A percentile compares a stretch with the other conserved stretches of the same genome.
phyloP scores from a whole-genome alignment of 345 rosid species.

The Trapa incisa region DNA sequence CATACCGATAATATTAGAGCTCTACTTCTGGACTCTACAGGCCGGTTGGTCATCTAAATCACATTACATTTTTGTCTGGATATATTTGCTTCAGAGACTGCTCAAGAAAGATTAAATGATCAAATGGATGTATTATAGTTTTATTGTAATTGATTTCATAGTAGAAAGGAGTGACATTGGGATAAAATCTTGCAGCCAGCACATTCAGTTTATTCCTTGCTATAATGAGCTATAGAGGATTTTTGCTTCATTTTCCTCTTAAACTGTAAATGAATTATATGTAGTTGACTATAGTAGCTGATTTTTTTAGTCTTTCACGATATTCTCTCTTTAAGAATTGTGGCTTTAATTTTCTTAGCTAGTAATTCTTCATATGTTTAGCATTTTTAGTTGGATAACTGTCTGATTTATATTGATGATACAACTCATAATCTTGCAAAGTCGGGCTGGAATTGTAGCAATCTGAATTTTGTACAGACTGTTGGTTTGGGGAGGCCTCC shows the following conservation, averaged over 20 bases:
- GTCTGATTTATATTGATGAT: too few relatives aligned
- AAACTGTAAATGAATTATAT: not conserved
- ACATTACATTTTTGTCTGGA: conserved; percentile 3
- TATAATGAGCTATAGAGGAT: not conserved
- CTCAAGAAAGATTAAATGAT: not conserved
- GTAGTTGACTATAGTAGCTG: conserved; percentile 3
- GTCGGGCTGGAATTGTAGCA: too few relatives aligned
- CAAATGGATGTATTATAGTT: not conserved
- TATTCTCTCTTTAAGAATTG: too few relatives aligned
- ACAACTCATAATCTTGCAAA: too few relatives aligned
- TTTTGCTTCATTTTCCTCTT: not conserved
- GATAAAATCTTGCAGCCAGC: not conserved
- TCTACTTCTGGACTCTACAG: conserved; percentile 80
- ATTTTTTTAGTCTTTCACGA: not conserved
- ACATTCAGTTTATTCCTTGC: not conserved
- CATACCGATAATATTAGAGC: conserved; percentile 94
- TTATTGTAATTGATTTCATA: not conserved
- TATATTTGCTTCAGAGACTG: not conserved
- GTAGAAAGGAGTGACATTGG: not conserved
- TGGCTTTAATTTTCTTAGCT: too few relatives aligned
- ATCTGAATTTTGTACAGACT: too few relatives aligned
- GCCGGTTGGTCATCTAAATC: conserved; percentile 45
- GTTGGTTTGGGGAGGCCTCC: too few relatives aligned
- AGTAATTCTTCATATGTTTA: too few relatives aligned
- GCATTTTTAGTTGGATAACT: not conserved